phyloP scores from a whole-genome alignment of 352 stramenopile genomes.

The Aphanomyces cochlioides region DNA sequence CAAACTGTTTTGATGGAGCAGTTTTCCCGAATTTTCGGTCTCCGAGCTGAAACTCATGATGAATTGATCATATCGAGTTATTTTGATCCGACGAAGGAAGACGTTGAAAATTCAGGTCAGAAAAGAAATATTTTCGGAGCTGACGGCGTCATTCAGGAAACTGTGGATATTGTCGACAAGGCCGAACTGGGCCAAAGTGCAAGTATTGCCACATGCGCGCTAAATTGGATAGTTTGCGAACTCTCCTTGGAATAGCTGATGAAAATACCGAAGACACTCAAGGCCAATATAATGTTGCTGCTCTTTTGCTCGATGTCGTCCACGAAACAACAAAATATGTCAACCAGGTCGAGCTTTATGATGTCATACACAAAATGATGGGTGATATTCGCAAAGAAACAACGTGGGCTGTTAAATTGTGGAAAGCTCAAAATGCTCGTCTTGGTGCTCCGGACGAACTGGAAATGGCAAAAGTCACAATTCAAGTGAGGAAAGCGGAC shows the following conservation, averaged over 20 bases:
- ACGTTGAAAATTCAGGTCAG: conserved; percentile 50
- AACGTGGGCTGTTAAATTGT: conserved; percentile 54
- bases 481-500: conserved; percentile 46
- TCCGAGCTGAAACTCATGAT: conserved; percentile 36
- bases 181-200: conserved; percentile 52
- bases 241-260: conserved; percentile 2
- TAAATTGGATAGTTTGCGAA: conserved; percentile 22
- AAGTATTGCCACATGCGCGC: conserved; percentile 50
- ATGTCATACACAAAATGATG: conserved; percentile 32
- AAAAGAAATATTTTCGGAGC: too few relatives aligned
- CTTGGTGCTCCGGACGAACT: conserved; percentile 69
- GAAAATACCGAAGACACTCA: neutral
- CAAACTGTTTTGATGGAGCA: conserved; percentile 50
- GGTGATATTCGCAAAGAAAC: conserved; percentile 52
- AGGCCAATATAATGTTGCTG: conserved; percentile 24
- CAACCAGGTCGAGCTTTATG: conserved; percentile 27
- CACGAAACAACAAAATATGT: conserved; percentile 45
- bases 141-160: conserved; percentile 40
- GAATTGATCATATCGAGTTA: conserved; percentile 45
- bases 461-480: conserved; percentile 68
- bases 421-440: conserved; percentile 65
- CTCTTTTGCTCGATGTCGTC: conserved; percentile 59
- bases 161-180: conserved; percentile 57
- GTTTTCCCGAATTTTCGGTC: conserved; percentile 42
- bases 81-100: conserved; percentile 37